A percentile compares a stretch with the other conserved stretches of the same genome.
phyloP scores from a whole-genome alignment of 805 yeast genomes.

The Myxozyma mucilagina region DNA sequence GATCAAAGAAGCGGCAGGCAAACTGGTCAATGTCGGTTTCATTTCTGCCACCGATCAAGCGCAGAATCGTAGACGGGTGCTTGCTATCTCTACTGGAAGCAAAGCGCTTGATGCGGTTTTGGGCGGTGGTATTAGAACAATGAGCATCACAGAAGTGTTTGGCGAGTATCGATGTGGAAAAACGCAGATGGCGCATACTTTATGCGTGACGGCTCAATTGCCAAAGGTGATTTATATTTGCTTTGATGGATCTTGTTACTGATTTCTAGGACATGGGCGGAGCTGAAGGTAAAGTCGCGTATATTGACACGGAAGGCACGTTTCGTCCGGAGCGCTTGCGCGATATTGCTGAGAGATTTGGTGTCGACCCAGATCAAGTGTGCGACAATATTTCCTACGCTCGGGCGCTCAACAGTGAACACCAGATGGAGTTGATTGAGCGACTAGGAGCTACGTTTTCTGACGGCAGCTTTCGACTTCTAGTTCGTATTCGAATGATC shows the following conservation, averaged over 20 bases:
- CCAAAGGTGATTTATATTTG: slow-evolving; percentile 36
- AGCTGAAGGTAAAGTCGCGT: slow-evolving; percentile 78
- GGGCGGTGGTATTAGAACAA: slow-evolving; percentile 77
- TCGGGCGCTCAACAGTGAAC: slow-evolving; percentile 74
- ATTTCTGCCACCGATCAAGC: slow-evolving; percentile 73
- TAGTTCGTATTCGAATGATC: slow-evolving; percentile 48
- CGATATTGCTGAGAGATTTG: slow-evolving; percentile 68
- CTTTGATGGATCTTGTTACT: background rate
- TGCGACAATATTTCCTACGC: slow-evolving; percentile 70
- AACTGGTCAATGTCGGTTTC: slow-evolving; percentile 64
- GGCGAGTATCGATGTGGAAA: slow-evolving; percentile 82
- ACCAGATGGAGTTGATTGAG: slow-evolving; percentile 71
- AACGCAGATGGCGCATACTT: slow-evolving; percentile 77
- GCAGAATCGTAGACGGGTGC: slow-evolving; percentile 61
- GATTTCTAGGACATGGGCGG: slow-evolving; percentile 56
- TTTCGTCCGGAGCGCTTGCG: slow-evolving; percentile 69
- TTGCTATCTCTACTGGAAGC: slow-evolving; percentile 68
- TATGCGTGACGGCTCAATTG: slow-evolving; percentile 73
- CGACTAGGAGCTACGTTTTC: slow-evolving; percentile 66
- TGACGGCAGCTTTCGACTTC: slow-evolving; percentile 62
- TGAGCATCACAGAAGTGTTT: slow-evolving; percentile 75
- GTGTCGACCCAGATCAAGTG: slow-evolving; percentile 61
- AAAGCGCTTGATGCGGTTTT: slow-evolving; percentile 65
- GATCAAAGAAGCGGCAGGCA: slow-evolving; percentile 71
- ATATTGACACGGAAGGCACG: slow-evolving; percentile 80